Conservation (phyloP, 2,329 filamentous ascomycete genomes). For the Paraconiothyrium brasiliense region DNA sequence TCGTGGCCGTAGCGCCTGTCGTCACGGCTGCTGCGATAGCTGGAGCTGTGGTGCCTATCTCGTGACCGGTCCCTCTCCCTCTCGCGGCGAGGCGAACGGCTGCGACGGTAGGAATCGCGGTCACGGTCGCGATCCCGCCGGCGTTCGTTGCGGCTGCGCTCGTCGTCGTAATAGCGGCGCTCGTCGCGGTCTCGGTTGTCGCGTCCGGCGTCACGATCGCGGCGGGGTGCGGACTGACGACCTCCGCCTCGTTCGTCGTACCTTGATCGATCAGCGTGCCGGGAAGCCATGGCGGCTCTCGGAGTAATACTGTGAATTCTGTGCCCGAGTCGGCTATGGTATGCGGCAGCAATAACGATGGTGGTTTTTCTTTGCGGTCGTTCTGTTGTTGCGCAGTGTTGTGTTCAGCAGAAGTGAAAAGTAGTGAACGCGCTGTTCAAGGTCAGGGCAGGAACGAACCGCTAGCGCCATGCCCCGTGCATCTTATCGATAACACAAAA, state of each 20-base stretch:
- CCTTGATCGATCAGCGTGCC: conserved; percentile 78
- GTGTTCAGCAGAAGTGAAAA: background rate
- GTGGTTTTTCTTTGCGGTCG: background rate
- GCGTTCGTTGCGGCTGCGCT: conserved; percentile 65
- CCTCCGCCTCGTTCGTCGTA: conserved; percentile 51
- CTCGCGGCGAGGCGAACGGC: conserved; percentile 49
- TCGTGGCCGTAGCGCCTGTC: conserved; percentile 56
- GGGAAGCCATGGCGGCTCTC: conserved; percentile 55
- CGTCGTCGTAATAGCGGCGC: conserved; percentile 36
- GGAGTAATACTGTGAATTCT: conserved; percentile 21
- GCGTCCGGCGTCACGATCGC: conserved; percentile 55
- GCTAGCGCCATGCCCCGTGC: conserved; percentile 3
- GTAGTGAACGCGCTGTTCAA: background rate
- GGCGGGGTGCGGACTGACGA: conserved; percentile 48
- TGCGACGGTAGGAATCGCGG: conserved; percentile 28
- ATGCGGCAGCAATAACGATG: background rate
- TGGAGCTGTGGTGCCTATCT: conserved; percentile 64
- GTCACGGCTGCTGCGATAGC: conserved; percentile 55
- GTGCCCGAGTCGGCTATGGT: background rate
- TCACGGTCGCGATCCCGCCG: conserved; percentile 58
- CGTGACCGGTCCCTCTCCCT: conserved; percentile 59
- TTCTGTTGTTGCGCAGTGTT: background rate
- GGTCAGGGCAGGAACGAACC: conserved; percentile 2
- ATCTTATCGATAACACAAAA: conserved; percentile 10
- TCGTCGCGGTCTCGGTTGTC: conserved; percentile 52